Base-by-base conservation (phyloP, 306 rosid species). In the Fragaria vesca region DNA sequence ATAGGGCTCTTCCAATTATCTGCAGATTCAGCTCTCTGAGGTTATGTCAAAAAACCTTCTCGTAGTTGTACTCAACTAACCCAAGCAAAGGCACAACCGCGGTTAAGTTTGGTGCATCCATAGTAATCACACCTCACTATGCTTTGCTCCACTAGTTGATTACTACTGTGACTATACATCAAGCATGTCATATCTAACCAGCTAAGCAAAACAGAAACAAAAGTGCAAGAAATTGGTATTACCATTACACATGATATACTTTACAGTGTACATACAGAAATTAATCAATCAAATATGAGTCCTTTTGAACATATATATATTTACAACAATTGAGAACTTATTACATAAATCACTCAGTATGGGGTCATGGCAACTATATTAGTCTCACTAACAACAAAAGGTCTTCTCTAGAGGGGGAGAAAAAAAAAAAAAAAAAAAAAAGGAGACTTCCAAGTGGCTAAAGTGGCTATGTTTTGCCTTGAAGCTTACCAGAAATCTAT, bases 301-400 rank as follows among this genome's bases (percentile, higher is more conserved):
- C 3, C 67, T 6, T n/a, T 43, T 21, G 36, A 72, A 38, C 77
- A 28, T 63, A 48, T 65, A 48, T 63, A 79, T 24, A 42, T n/a
- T 46, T 20, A 42, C 74, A 54, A 15, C 71, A 46, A 80, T n/a
- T 45, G 70, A 66, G 74, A 80, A 57, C 63, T 46, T 45, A 61
- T 32, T 10, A n/a, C 73, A 52, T 61, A 45, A 10, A 42, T 32
- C 69, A 9, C 60, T 60, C 26, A 8, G 69, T 58, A 17, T 3
- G 8, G 52, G 43, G 28, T 57, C 16, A 17, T 3, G 8, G 42
- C 17, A 24, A 15, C 5, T 26, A 34, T 46, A 46, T 26, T 30
- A 26, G 26, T 21, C 16, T 61, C 30, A 12, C 8, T 36, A 50
- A 72, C 21, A 63, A n/a, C 9, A 11, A 63, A 20, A 76, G 46